Evolutionary conservation across 2,329 filamentous ascomycete genomes (phyloP), one percentile per base, ranked within the genome.

Genomic region (Arthrobotrys sinensis): DNA sequence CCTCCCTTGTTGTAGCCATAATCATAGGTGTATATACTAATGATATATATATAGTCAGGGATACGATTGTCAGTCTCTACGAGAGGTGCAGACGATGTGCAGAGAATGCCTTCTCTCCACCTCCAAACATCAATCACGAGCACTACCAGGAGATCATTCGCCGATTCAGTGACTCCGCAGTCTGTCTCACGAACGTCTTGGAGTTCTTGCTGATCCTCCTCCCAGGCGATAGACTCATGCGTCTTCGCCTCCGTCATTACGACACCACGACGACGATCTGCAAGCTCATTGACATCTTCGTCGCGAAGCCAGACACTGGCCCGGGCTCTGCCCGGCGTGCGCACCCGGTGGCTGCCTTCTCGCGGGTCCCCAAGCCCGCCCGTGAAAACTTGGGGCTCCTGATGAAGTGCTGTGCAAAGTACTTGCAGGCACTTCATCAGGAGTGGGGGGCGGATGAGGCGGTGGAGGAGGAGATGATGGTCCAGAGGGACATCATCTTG

Each of bases 401-500:
- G 12, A 46, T 77, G 48, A 16, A 62, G 50, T 48, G 66, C 8
- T 34, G 62, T 21, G 16, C 46, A 12, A 62, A 55, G 19, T 77
- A 60, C 19, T 21, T 77, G 43, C 32, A 62, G 1, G 60, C 50
- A 10, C 34, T 77, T 46, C 62, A 66, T 16, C 32, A 43, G 34
- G 21, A 62, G 8, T 77, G 73, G 73, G 60, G 45, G 38, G 21
- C 1, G n/a, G 73, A 77, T 19, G 73, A 77, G 10, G 34, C 16
- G n/a, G 32, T 71, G 6, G 38, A 50, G 7, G 28, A n/a, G 28
- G 60, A 53, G 6, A 71, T 71, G 73, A 12, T 60, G 21, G 32
- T 53, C 24, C 57, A 77, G 62, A 65, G 52, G 46, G 66, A 67
- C 4, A 8, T 21, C 28, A 53, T 77, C 19, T 71, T 77, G 73